Evolutionary conservation across 106 monocot species (phyloP), one percentile per base, ranked within the genome.

Genomic region (Dioscorea alata): DNA sequence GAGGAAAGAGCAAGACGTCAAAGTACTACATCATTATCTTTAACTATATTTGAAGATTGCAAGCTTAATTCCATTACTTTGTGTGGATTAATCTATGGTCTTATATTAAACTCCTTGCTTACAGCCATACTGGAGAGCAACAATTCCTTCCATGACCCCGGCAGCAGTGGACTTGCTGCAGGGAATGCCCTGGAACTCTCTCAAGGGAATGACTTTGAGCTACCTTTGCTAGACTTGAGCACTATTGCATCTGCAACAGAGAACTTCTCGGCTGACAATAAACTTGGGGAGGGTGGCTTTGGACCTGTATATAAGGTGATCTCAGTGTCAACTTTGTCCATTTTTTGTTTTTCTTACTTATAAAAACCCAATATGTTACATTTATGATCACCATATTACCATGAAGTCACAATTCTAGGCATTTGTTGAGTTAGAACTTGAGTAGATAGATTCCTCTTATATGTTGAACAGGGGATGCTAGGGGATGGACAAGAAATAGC

Each of bases 251-350:
- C 20, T 20, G 70, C 70, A 59, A 70, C 70, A 0, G 48, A 70
- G 13, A 59, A 59, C 23, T 70, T 70, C 70, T 58, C 70, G 0
- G 2, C 33, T 21, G 12, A 10, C 0, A 70, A 70, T 20, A 60
- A 22, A 35, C 70, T 70, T 23, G 70, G 70, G 42, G 59, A 70
- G 42, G 70, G 70, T 23, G 70, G 70, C 2, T 70, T 59, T 59
- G 69, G 69, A 7, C 56, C 59, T 23, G 59, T 70, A 2, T 70
- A 60, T 22, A 48, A 48, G 58, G 58, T 70, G n/a, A 48, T 42
- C 42, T 42, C 42, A 42, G 9, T 42, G 2, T 10, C 6, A 6
- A 42, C 42, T 42, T 42, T 28, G 2, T 28, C 28, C n/a, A n/a
- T 28, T 28, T 28, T 28, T 28, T 28, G 2, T 28, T 28, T 28